These are phyloP conservation scores for Phaffomyces antillensis DNA, from an alignment of 805 yeast genomes.

Conservation along the genomic window DNA sequence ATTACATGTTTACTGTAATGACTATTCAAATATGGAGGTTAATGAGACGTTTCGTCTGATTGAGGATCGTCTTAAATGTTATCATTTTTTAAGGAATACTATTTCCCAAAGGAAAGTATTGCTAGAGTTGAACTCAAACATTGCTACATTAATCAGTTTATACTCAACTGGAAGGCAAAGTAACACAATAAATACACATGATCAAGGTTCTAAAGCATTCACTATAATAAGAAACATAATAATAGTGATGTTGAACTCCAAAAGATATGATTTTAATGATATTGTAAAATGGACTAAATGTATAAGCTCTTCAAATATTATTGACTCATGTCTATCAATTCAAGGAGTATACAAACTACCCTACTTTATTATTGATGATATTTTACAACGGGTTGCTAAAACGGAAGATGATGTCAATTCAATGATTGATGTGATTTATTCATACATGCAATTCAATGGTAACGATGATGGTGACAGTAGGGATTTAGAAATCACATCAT, in stretches of 20 bases:
- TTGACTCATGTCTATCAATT: conserved; percentile 28
- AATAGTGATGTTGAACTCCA: not conserved
- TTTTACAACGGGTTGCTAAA: conserved; percentile 28
- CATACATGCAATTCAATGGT: no score
- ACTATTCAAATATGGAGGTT: no score
- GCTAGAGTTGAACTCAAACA: not conserved
- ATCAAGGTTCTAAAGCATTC: not conserved
- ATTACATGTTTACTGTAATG: conserved; percentile 7
- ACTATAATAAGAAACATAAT: no score
- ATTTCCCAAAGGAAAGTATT: no score
- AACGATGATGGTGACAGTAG: no score
- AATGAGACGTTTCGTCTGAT: no score
- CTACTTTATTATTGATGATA: conserved; percentile 31
- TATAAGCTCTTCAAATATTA: conserved; percentile 25
- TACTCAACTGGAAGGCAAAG: conserved; percentile 3
- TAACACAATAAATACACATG: no score
- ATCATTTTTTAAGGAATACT: no score
- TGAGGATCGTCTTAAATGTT: no score
- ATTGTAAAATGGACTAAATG: conserved; percentile 19
- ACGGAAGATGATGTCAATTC: conserved; percentile 13
- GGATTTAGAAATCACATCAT: not conserved
- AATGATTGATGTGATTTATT: not conserved
- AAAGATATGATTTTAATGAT: conserved; percentile 6
- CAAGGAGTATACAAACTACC: conserved; percentile 29
- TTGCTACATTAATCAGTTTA: not conserved